Evolutionary conservation across 495 filamentous ascomycete genomes (phyloP).

Genomic region (Chaetomium fimeti): DNA sequence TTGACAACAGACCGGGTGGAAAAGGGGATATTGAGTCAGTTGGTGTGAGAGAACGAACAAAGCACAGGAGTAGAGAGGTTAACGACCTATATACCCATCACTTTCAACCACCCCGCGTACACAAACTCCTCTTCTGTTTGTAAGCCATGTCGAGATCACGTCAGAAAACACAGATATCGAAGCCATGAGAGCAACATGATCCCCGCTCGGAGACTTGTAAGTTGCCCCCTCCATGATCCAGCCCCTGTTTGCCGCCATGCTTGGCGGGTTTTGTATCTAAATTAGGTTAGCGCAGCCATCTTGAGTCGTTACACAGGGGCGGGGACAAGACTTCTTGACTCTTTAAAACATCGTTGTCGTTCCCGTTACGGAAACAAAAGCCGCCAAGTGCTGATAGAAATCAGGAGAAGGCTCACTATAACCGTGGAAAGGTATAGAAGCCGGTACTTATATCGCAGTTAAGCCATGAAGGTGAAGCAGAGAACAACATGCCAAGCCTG

Average conservation of each 20-base stretch:
- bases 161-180: background rate
- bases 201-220: background rate
- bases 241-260: background rate
- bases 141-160: background rate
- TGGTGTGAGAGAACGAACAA: background rate
- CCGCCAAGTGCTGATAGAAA: constrained; percentile 15
- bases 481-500: constrained; percentile 29
- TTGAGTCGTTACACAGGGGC: background rate
- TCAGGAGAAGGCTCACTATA: background rate
- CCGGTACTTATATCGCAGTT: background rate
- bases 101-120: too few relatives aligned
- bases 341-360: background rate
- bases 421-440: background rate
- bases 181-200: background rate
- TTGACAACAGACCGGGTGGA: too few relatives aligned
- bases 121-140: too few relatives aligned
- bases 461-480: constrained; percentile 29
- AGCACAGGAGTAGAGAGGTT: background rate
- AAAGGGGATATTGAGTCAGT: background rate
- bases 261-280: constrained; percentile 25
- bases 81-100: background rate
- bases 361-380: constrained; percentile 12
- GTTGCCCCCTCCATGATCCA: background rate
- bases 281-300: constrained; percentile 19
- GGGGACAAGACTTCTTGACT: background rate